Percentiles rank a stretch among this genome's conserved stretches.
These are phyloP conservation scores for Fusarium paranaense DNA, from an alignment of 2,329 filamentous ascomycete genomes.

Conservation along the genomic window DNA sequence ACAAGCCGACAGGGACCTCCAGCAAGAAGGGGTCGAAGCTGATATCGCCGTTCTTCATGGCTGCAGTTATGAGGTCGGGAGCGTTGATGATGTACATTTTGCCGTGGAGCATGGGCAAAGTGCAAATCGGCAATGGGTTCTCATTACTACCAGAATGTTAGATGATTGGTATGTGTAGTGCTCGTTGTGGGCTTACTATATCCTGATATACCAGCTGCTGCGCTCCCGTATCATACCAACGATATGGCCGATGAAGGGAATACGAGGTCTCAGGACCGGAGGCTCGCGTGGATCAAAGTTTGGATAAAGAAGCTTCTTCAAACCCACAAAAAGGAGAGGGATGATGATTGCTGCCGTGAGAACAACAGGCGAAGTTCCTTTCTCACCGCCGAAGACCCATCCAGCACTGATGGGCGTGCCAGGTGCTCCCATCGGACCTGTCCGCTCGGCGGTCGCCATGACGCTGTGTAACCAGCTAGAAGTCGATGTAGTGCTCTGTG, in stretches of 20 bases:
- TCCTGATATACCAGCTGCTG: not conserved
- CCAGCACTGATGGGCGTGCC: too few relatives aligned
- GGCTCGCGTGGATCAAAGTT: not conserved
- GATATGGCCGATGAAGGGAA: slow-evolving; percentile 1
- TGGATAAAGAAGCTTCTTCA: not conserved
- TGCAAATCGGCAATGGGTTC: not conserved
- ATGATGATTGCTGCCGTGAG: not conserved
- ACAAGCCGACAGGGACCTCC: not conserved
- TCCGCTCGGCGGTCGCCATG: not conserved
- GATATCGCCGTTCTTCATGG: not conserved
- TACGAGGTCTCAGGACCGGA: not conserved
- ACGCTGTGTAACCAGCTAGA: not conserved
- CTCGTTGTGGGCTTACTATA: not conserved
- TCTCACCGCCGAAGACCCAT: not conserved
- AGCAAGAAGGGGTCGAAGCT: not conserved
- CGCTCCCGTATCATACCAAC: not conserved
- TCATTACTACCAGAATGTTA: not conserved
- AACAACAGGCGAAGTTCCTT: not conserved
- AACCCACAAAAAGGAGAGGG: not conserved
- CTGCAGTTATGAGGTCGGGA: not conserved
- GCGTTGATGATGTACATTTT: slow-evolving; percentile 8
- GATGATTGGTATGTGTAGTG: not conserved
- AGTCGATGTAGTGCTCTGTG: not conserved
- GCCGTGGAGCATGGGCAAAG: slow-evolving; percentile 7
- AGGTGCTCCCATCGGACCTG: not conserved